Evolutionary conservation across 805 yeast species (phyloP).

Genomic region (Starmerella potacharoeniae): DNA sequence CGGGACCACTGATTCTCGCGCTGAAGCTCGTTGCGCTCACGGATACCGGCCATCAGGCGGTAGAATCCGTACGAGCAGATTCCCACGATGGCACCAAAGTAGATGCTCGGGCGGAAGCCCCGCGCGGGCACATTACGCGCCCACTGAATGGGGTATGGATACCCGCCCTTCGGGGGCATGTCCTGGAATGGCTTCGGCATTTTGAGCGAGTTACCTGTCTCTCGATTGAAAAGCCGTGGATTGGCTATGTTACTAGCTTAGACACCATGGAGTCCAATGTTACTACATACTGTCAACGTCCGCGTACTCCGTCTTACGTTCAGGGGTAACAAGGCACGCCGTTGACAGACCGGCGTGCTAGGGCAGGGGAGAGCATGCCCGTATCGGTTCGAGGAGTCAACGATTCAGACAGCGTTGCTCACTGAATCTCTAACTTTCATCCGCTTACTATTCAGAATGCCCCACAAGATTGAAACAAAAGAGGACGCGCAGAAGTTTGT

Average conservation of each 20-base stretch:
- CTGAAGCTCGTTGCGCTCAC: constrained; percentile 58
- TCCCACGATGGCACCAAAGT: constrained; percentile 52
- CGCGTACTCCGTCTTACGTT: too few relatives aligned
- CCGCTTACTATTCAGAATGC: not conserved
- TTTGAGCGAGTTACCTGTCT: not conserved
- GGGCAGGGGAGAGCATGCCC: not conserved
- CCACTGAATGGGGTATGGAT: constrained; percentile 73
- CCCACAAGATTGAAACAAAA: constrained; percentile 19
- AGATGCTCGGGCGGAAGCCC: constrained; percentile 69
- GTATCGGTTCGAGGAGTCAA: not conserved
- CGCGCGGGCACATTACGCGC: constrained; percentile 74
- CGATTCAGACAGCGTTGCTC: not conserved
- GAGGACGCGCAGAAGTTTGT: constrained; percentile 37
- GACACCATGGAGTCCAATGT: not conserved
- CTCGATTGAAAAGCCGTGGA: constrained; percentile 1
- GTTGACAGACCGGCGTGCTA: not conserved
- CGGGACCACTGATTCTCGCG: constrained; percentile 74
- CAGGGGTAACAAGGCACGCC: not conserved
- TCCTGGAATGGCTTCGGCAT: constrained; percentile 41
- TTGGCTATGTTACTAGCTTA: not conserved
- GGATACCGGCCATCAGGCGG: constrained; percentile 50
- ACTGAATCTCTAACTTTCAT: too few relatives aligned
- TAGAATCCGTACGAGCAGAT: constrained; percentile 65
- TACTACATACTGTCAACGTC: not conserved
- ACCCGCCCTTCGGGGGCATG: constrained; percentile 78